Percentiles rank a stretch among this genome's conserved stretches.
These are phyloP conservation scores for Penicillium sp. DNA, from an alignment of 2,329 filamentous ascomycete species.

Conservation along the genomic window DNA sequence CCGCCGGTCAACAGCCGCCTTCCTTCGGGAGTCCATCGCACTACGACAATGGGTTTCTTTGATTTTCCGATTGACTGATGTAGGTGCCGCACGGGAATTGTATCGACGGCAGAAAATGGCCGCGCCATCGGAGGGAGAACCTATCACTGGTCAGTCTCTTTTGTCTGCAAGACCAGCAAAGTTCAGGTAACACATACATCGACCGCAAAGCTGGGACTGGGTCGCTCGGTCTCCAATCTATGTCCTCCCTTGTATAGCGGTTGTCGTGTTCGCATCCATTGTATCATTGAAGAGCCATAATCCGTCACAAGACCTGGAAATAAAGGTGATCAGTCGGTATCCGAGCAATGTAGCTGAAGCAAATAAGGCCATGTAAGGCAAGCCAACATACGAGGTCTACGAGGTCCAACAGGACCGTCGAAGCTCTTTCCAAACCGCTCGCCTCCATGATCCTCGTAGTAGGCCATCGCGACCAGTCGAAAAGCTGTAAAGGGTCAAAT, in stretches of 20 bases:
- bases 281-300: constrained; percentile 83
- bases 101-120: constrained; percentile 72
- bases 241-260: constrained; percentile 72
- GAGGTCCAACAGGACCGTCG: constrained; percentile 39
- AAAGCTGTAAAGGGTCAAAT: constrained; percentile 9
- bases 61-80: constrained; percentile 99
- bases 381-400: constrained; percentile 40
- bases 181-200: constrained; percentile 58
- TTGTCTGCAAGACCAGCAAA: not conserved
- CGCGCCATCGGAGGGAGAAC: constrained; percentile 83
- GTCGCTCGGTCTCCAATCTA: constrained; percentile 74
- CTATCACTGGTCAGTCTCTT: constrained; percentile 45
- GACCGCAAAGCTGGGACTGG: constrained; percentile 83
- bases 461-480: constrained; percentile 32
- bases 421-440: constrained; percentile 36
- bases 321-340: constrained; percentile 16
- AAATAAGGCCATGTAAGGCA: not conserved
- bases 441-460: constrained; percentile 40
- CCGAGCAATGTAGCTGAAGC: not conserved
- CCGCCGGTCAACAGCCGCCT: constrained; percentile 87
- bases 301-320: constrained; percentile 79
- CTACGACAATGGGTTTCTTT: constrained; percentile 94
- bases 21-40: constrained; percentile 96
- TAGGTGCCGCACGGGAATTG: constrained; percentile 89
- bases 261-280: constrained; percentile 84